Evolutionary conservation across 2,329 filamentous ascomycete species (phyloP), one percentile per base, ranked within the genome.

Genomic region (Penicillium sp.): DNA sequence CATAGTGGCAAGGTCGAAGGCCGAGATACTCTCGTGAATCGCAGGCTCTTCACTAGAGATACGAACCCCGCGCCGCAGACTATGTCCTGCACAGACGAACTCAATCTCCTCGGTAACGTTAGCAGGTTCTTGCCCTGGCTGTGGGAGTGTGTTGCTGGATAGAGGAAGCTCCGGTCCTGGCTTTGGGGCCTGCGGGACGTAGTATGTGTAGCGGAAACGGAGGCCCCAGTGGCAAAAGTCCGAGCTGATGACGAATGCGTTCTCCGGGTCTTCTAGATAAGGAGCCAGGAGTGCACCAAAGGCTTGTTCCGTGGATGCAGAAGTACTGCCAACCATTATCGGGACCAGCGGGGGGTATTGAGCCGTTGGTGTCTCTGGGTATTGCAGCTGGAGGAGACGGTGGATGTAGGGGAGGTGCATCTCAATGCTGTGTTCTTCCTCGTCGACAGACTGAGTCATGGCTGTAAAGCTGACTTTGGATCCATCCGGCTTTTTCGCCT

Each of bases 171-270:
- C 58, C 4, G 72, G 73, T 1, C 67, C 70, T 14, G 75, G 73
- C 16, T 62, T 67, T 24, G 79, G 68, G 63, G 80, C 54, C 59
- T 82, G 58, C 58, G 84, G 77, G 31, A 86, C 82, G 72, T 97
- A 96, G 57, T 89, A 89, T 27, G 87, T 90, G 74, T 98, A 99
- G 54, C 83, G 80, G 74, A 97, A 99, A 48, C 91, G 83, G 0
- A 80, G 66, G 11, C 95, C 95, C 95, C 95, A 99, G 75, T 99
- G 95, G 63, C 93, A 97, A 73, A 99, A 99, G 73, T 99, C 95
- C 1, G 92, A 96, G 73, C 90, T 95, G 61, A 98, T 84, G 59
- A 99, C 84, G 71, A 98, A 97, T 1, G 88, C 86, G 59, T 90
- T 96, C 16, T 63, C 64, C 0, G 88, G 84, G 64, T 96, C 89